Evolutionary conservation across 73 alveolate genomes (phyloP).

Genomic region (Breviolum minutum): DNA sequence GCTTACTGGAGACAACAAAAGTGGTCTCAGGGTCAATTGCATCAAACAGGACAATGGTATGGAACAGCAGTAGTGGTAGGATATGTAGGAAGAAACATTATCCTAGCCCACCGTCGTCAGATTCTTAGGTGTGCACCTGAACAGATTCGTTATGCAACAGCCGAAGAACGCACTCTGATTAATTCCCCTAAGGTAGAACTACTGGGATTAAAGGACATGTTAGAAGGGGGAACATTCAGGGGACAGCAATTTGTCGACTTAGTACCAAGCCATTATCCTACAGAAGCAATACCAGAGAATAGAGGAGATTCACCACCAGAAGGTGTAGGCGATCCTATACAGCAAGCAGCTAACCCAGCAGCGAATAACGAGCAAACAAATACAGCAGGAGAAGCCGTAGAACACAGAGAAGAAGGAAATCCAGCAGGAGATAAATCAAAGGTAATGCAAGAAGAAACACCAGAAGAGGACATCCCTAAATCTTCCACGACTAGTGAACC

Average conservation of each 20-base stretch:
- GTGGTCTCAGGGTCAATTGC: neutral
- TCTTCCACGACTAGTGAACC: neutral
- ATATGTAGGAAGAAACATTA: neutral
- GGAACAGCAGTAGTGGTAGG: constrained; percentile 17
- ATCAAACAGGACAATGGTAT: neutral
- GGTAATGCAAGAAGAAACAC: neutral
- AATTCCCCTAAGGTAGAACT: neutral
- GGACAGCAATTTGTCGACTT: neutral
- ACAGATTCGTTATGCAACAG: neutral
- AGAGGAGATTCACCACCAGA: neutral
- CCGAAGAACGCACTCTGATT: neutral
- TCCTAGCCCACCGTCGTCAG: constrained; percentile 2
- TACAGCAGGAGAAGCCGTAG: too few relatives aligned
- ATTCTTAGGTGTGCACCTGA: constrained; percentile 15
- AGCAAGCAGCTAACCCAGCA: too few relatives aligned
- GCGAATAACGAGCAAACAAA: too few relatives aligned
- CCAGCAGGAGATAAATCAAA: too few relatives aligned
- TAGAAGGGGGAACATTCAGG: too few relatives aligned
- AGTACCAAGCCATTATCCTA: neutral
- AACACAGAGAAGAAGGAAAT: too few relatives aligned
- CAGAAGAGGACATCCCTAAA: neutral
- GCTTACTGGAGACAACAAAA: constrained; percentile 24
- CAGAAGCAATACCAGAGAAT: neutral
- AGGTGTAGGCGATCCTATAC: too few relatives aligned
- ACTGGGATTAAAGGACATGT: too few relatives aligned